Evolutionary conservation across 2,329 filamentous ascomycete species (phyloP), one percentile per base, ranked within the genome.

Genomic region (Ustulina deusta): DNA sequence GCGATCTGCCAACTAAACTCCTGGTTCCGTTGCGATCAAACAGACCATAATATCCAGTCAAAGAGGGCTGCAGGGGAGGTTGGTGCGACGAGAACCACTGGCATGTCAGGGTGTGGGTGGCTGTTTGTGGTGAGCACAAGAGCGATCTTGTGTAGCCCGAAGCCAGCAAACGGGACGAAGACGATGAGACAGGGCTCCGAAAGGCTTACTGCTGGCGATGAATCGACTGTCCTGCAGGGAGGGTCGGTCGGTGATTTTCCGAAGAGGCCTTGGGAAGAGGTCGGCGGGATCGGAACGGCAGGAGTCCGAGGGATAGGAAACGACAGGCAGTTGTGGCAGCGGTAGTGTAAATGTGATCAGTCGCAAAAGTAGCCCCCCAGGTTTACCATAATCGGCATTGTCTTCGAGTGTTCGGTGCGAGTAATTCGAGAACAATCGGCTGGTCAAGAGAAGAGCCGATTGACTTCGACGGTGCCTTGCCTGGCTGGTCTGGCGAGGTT

Each of bases 131-230:
- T 66, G 66, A 72, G 48, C 60, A 74, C 69, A 74, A 73, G 63
- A 71, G 65, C 65, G 46, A 56, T 52, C 65, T 64, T 69, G 73
- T 72, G 73, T 73, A 71, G 68, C 69, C 69, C 65, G 48, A 61
- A 63, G 15, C 42, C 36, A 27, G 55, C 51, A 49, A 56, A 60
- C 60, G 49, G 32, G 55, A 56, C 36, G 55, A 66, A 44, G 66
- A 73, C 65, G 69, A 70, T 61, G 67, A 64, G 59, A 67, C 63
- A 42, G 46, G 29, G 57, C 65, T 71, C 61, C 64, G 61, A 64
- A 66, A 42, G 42, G 40, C 56, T 63, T 63, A 63, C 61, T 66
- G 49, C 32, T 66, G 68, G 67, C 69, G 68, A 68, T 63, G 68
- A 65, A 71, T 70, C 65, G 70, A 70, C 67, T 65, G 69, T 68